Base-by-base conservation (phyloP, 2,329 filamentous ascomycete species). In the Penicillium sclerotiorum region DNA sequence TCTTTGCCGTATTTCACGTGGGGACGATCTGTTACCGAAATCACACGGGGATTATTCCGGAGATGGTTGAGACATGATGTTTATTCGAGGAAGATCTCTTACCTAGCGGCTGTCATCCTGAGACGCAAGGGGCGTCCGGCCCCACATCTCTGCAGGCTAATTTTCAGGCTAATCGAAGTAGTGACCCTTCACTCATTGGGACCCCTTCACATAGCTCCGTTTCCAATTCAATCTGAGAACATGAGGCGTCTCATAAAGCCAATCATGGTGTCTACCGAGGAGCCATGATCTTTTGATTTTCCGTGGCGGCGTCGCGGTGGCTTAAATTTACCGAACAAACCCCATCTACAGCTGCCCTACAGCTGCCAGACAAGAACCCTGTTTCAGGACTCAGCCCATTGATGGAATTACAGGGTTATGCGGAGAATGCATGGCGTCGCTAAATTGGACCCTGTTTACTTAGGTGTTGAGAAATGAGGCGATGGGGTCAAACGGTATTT, bases 21-120 rank as follows among this genome's bases (percentile, higher is more conserved):
- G n/a, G n/a, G 33, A n/a, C 15, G 33, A 36, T 36, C 33, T 17
- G 20, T 17, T 36, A 36, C 33, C 5, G 20, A 36, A 20, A 17
- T 9, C 15, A 36, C 15, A 36, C 33, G 33, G 33, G 20, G 8
- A 9, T 8, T 17, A 4, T 9, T 4, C 33, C 33, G 15, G n/a
- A 5, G 17, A 5, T 18, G 6, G 2, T 17, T 36, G 33, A 36
- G 20, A 36, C 33, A 18, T 8, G 4, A 18, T 36, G 15, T 20
- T 9, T 36, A 36, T 36, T 36, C 33, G 33, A 36, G 33, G 33
- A 36, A 36, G 17, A 36, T 36, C 33, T 36, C 33, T 36, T 36
- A 36, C 33, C 33, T 36, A 36, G 33, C 33, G 33, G 15, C n/a
- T 36, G 33, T 36, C 33, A 36, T 9, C 15, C 33, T 9, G n/a